Evolutionary conservation across 2,329 filamentous ascomycete genomes (phyloP), one percentile per base, ranked within the genome.

Genomic region (Calonectria pauciramosa): DNA sequence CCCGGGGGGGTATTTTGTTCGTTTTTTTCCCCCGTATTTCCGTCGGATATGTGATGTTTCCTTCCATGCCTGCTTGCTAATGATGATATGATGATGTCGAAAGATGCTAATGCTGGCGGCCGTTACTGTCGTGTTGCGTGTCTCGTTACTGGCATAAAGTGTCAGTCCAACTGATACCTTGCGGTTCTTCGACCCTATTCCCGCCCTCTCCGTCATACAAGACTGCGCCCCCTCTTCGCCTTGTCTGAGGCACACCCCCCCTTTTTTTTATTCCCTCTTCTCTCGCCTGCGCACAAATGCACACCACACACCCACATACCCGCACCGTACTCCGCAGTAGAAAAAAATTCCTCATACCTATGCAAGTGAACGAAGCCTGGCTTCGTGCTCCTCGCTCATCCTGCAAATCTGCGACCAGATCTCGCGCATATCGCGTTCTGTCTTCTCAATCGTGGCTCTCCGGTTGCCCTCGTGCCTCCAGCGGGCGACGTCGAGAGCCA

Each of bases 381-480:
- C 75, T 80, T 80, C 71, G 81, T 89, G 84, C 77, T 88, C 81
- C 79, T 84, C 76, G 63, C 80, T 80, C 83, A 93, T 87, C 65
- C 85, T 86, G 54, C 85, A 73, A 78, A 93, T 89, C 84, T 96
- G 93, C 74, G 85, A 86, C 76, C 89, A 82, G 76, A 97, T 90
- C 71, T 93, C 90, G 59, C 86, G 83, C 84, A 96, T 95, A 80
- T 96, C 94, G 69, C 87, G 86, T 78, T 93, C 89, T 74, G 96
- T 91, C 77, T 91, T 91, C 83, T 93, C 91, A 83, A 97, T 94
- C 69, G 94, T 93, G 67, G 94, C 93, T 76, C 88, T 89, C 68
- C 94, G 92, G 85, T 94, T 94, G 75, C 94, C 93, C 85, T 97
- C 95, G 63, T 89, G 89, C 81, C 90, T 88, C 96, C 96, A 98